A percentile compares a stretch with the other conserved stretches of the same genome.
Conservation (phyloP, 371 early-diverging fungal species). For the Rhizopus arrhizus region DNA sequence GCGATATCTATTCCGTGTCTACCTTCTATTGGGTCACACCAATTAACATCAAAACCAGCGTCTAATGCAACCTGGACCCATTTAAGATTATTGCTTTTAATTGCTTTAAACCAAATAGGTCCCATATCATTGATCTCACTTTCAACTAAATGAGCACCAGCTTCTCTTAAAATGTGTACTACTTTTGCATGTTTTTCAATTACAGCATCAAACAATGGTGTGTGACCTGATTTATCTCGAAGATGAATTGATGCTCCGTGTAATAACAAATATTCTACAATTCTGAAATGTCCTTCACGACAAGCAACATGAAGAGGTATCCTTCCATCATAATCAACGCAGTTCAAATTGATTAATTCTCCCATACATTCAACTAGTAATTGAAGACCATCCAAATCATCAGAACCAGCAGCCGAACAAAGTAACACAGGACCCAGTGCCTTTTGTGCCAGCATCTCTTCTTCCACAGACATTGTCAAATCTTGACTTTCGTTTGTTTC, state of each 20-base stretch:
- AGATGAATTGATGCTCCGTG: constrained; percentile 93
- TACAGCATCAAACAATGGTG: constrained; percentile 87
- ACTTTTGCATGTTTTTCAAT: constrained; percentile 61
- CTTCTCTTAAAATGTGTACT: constrained; percentile 68
- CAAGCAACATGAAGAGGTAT: constrained; percentile 87
- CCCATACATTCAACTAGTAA: constrained; percentile 67
- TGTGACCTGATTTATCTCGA: constrained; percentile 85
- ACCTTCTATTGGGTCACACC: constrained; percentile 46
- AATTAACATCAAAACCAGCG: constrained; percentile 51
- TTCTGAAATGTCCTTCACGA: constrained; percentile 70
- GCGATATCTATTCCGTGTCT: constrained; percentile 47
- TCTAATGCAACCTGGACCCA: constrained; percentile 39
- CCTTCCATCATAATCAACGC: constrained; percentile 87
- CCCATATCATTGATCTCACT: constrained; percentile 74
- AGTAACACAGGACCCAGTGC: constrained; percentile 83
- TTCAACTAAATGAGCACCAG: constrained; percentile 89
- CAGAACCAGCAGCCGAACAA: constrained; percentile 84
- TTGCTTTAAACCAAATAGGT: constrained; percentile 46
- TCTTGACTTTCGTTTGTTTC: constrained; percentile 17
- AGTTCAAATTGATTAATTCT: constrained; percentile 62
- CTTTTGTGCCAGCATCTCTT: constrained; percentile 72
- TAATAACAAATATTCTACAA: constrained; percentile 74
- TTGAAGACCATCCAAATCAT: constrained; percentile 81
- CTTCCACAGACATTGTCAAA: constrained; percentile 49
- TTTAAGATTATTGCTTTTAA: constrained; percentile 38